Evolutionary conservation across 495 filamentous ascomycete genomes (phyloP).

Genomic region (Aspergillus hancockii): DNA sequence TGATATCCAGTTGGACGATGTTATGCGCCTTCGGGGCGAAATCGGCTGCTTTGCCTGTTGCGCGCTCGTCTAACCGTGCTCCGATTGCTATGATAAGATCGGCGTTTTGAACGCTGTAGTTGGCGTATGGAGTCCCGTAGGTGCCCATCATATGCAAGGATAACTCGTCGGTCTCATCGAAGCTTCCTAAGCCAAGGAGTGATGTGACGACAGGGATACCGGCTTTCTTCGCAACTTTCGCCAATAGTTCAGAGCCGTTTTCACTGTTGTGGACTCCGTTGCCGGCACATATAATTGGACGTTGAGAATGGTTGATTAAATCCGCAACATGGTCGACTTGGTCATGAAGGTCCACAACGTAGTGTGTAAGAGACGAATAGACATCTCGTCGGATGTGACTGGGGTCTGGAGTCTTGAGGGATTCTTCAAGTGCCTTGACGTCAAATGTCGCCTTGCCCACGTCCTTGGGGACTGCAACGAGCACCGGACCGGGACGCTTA

Average conservation of each 20-base stretch:
- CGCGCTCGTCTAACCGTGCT: conserved; percentile 66
- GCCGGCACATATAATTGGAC: conserved; percentile 63
- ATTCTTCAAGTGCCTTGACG: conserved; percentile 57
- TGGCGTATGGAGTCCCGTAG: conserved; percentile 66
- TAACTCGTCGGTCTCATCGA: conserved; percentile 60
- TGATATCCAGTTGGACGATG: conserved; percentile 66
- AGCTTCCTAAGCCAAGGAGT: conserved; percentile 64
- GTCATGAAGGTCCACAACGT: conserved; percentile 47
- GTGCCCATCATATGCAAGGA: conserved; percentile 67
- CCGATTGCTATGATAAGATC: conserved; percentile 64
- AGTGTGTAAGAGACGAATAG: conserved; percentile 47
- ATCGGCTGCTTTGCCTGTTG: conserved; percentile 52
- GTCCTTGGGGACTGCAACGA: conserved; percentile 64
- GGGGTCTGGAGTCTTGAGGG: conserved; percentile 14
- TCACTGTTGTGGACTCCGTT: conserved; percentile 55
- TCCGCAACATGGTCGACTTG: conserved; percentile 56
- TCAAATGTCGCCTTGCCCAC: conserved; percentile 53
- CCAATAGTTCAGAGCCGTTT: conserved; percentile 55
- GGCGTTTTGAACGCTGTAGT: conserved; percentile 66
- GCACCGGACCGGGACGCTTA: conserved; percentile 61
- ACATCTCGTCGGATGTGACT: background rate
- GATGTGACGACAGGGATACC: conserved; percentile 64
- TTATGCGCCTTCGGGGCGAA: conserved; percentile 62
- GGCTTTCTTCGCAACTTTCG: conserved; percentile 58
- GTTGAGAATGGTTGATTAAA: conserved; percentile 58